phyloP scores from a whole-genome alignment of 2,329 filamentous ascomycete genomes.

The Beauveria medogensis region DNA sequence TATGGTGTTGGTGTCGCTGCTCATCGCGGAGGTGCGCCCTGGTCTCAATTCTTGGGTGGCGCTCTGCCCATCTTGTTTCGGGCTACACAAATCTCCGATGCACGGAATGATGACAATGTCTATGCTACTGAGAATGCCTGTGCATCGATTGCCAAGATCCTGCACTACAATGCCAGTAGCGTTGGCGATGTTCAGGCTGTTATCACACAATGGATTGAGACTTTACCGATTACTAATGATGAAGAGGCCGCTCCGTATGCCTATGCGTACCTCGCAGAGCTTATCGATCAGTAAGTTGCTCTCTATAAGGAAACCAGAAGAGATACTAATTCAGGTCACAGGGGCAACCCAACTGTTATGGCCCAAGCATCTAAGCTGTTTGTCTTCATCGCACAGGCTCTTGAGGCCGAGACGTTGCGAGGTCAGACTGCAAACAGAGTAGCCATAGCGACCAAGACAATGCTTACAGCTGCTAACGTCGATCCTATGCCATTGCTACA shows the following conservation, averaged over 20 bases:
- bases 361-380: conserved; percentile 75
- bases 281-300: conserved; percentile 86
- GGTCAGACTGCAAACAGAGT: conserved; percentile 74
- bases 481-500: conserved; percentile 70
- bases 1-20: conserved; percentile 95
- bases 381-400: conserved; percentile 73
- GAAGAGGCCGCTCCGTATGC: conserved; percentile 96
- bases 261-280: conserved; percentile 81
- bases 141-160: conserved; percentile 91
- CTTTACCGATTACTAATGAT: conserved; percentile 85
- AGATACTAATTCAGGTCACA: conserved; percentile 32
- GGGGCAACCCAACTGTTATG: conserved; percentile 77
- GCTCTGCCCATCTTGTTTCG: conserved; percentile 78
- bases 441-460: conserved; percentile 66
- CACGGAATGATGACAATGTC: conserved; percentile 84
- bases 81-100: conserved; percentile 70
- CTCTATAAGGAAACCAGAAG: background rate
- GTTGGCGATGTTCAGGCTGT: conserved; percentile 70
- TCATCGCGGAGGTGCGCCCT: conserved; percentile 78
- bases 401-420: conserved; percentile 84
- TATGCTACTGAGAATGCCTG: conserved; percentile 98
- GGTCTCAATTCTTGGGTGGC: conserved; percentile 79
- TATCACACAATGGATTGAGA: conserved; percentile 80
- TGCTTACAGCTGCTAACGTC: conserved; percentile 65
- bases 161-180: conserved; percentile 77